Evolutionary conservation across 2,329 filamentous ascomycete genomes (phyloP), one percentile per base, ranked within the genome.

Genomic region (Phaeophleospora eucalypticola): DNA sequence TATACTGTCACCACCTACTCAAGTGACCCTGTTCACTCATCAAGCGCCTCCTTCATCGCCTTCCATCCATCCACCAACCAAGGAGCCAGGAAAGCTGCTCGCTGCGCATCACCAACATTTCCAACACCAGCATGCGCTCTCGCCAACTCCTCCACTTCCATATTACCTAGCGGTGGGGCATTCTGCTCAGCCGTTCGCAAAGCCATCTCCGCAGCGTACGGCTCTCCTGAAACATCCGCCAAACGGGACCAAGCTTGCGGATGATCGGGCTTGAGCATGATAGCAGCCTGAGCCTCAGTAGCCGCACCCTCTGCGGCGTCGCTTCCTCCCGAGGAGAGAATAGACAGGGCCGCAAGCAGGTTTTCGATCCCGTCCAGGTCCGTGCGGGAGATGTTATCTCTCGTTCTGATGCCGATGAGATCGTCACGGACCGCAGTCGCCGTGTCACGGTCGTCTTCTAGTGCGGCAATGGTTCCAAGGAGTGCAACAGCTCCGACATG

Each of bases 191-290:
- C 89, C n/a, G 89, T 87, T 61, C 83, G 78, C 51, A 95, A 73
- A 1, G 89, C 87, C 82, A 95, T 89, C 56, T 87, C 81, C 2
- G 87, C 84, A 6, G 78, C 72, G 56, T 77, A 77, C 0, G 75
- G 58, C 35, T 74, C 69, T 2, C 76, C 79, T 0, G 77, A 78
- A 0, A 79, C 66, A 32, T 81, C 76, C 0, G 86, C 82, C 18
- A 97, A 73, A 41, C 85, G 77, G 35, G 81, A 78, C 93, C 93
- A 98, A 0, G 89, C 87, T 43, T 86, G 80, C 0, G 89, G 82
- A 48, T 89, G 78, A 48, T 84, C 77, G 0, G 93, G 93, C 40
- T 86, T 79, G 17, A 96, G 76, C 79, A 96, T 85, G 15, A 95
- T 80, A 45, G 89, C 84, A 14, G 77, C 80, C 60, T 88, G 83